These are phyloP conservation scores for Pezicula rhizophila DNA, from an alignment of 2,329 filamentous ascomycete genomes.

Conservation along the genomic window DNA sequence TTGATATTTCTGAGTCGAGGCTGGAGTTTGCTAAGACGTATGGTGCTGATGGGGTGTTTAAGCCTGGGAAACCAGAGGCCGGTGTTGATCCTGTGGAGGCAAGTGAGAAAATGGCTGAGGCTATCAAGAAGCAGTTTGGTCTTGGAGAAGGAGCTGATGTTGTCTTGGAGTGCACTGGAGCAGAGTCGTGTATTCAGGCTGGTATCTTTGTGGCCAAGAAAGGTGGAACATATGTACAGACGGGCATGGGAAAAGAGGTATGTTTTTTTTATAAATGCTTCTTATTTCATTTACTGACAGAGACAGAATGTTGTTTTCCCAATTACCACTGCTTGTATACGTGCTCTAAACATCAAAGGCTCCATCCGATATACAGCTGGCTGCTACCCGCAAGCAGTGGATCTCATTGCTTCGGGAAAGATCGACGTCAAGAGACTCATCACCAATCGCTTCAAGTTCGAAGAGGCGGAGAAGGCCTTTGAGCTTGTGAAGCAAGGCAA, in stretches of 20 bases:
- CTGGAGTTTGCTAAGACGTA: slow-evolving; percentile 36
- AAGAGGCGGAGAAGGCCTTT: slow-evolving; percentile 43
- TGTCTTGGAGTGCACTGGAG: slow-evolving; percentile 44
- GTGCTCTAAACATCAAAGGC: slow-evolving; percentile 41
- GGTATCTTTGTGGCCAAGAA: slow-evolving; percentile 38
- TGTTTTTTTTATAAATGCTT: background rate
- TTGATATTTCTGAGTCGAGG: slow-evolving; percentile 38
- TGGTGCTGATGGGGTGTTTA: slow-evolving; percentile 38
- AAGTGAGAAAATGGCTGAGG: slow-evolving; percentile 30
- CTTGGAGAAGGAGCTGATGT: slow-evolving; percentile 42
- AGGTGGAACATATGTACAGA: slow-evolving; percentile 45
- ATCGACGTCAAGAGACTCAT: slow-evolving; percentile 27
- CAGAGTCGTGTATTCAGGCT: slow-evolving; percentile 40
- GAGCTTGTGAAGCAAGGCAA: slow-evolving; percentile 34
- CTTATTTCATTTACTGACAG: background rate
- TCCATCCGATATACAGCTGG: slow-evolving; percentile 45
- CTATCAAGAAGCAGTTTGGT: slow-evolving; percentile 32
- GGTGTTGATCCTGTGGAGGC: slow-evolving; percentile 24
- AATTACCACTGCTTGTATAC: slow-evolving; percentile 43
- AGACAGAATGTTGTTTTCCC: slow-evolving; percentile 37
- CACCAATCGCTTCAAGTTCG: slow-evolving; percentile 35
- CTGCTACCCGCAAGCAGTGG: slow-evolving; percentile 42
- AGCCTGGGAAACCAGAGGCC: slow-evolving; percentile 27
- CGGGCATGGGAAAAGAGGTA: slow-evolving; percentile 27
- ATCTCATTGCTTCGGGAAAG: slow-evolving; percentile 31